phyloP scores from a whole-genome alignment of 805 yeast species.

The Yueomyces sp. region DNA sequence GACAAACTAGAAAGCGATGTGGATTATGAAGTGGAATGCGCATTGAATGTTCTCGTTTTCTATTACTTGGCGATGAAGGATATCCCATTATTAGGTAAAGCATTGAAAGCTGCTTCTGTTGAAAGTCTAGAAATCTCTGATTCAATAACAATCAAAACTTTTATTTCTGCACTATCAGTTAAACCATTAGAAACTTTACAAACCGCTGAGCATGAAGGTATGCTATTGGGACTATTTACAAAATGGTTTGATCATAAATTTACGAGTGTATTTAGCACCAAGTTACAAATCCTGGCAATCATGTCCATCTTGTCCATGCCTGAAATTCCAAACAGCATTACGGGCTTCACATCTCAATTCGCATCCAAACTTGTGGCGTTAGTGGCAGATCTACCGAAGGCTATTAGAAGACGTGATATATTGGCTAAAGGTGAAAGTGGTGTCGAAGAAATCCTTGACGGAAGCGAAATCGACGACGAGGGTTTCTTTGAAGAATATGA shows the following conservation, averaged over 20 bases:
- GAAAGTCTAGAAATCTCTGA: conserved; percentile 26
- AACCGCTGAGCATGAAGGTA: conserved; percentile 33
- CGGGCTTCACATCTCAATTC: conserved; percentile 32
- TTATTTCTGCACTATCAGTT: conserved; percentile 49
- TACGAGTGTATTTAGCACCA: conserved; percentile 64
- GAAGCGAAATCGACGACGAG: conserved; percentile 26
- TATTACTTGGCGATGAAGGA: conserved; percentile 22
- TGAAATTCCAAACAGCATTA: conserved; percentile 26
- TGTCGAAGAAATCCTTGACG: conserved; percentile 15
- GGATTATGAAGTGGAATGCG: conserved; percentile 28
- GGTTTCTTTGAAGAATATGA: conserved; percentile 50
- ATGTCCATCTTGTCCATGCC: conserved; percentile 35
- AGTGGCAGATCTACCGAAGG: conserved; percentile 54
- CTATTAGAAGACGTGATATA: conserved; percentile 53
- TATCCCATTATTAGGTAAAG: conserved; percentile 17
- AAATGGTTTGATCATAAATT: conserved; percentile 52
- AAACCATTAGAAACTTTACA: conserved; percentile 45
- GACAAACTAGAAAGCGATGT: conserved; percentile 20
- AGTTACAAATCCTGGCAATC: conserved; percentile 56
- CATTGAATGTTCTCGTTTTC: conserved; percentile 21
- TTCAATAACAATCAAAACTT: conserved; percentile 39
- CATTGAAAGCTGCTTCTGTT: conserved; percentile 19
- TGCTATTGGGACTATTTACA: conserved; percentile 37
- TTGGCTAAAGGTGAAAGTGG: conserved; percentile 39
- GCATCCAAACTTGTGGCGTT: conserved; percentile 38